Percentiles rank a stretch among this genome's conserved stretches.
Evolutionary conservation across 2,329 filamentous ascomycete genomes (phyloP).

Genomic region (Ceratocystiopsis minuta): DNA sequence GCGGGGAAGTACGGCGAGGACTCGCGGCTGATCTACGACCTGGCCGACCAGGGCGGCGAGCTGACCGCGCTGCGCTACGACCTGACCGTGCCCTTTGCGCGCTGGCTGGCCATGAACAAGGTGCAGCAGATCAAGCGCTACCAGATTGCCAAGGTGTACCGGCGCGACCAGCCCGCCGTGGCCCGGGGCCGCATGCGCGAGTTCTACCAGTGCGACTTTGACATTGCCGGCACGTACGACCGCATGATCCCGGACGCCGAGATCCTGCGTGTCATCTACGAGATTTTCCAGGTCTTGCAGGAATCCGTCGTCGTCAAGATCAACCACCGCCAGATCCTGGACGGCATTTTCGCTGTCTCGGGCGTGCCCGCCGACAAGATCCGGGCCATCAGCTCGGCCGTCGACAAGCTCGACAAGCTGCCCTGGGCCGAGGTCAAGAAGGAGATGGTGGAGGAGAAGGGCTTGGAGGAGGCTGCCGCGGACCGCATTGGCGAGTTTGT

Average conservation of each 20-base stretch:
- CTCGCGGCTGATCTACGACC: constrained; percentile 52
- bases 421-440: constrained; percentile 79
- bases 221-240: constrained; percentile 78
- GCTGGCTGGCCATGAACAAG: constrained; percentile 84
- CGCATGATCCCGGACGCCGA: constrained; percentile 86
- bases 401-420: constrained; percentile 87
- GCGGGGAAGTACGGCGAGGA: constrained; percentile 41
- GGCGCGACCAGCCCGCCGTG: constrained; percentile 36
- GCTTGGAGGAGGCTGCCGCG: constrained; percentile 55
- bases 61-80: constrained; percentile 68
- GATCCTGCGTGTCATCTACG: constrained; percentile 64
- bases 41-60: constrained; percentile 70
- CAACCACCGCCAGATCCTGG: constrained; percentile 87
- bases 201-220: constrained; percentile 95
- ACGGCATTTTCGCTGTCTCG: constrained; percentile 80
- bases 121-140: constrained; percentile 81
- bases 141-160: constrained; percentile 86
- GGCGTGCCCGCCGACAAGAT: constrained; percentile 79
- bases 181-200: constrained; percentile 86
- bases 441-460: constrained; percentile 90
- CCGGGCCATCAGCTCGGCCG: constrained; percentile 73
- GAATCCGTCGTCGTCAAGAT: constrained; percentile 69
- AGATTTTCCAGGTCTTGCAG: constrained; percentile 65
- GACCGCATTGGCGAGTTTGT: constrained; percentile 80
- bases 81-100: constrained; percentile 46